phyloP scores from a whole-genome alignment of 306 rosid species.

The Canavalia ensiformis region DNA sequence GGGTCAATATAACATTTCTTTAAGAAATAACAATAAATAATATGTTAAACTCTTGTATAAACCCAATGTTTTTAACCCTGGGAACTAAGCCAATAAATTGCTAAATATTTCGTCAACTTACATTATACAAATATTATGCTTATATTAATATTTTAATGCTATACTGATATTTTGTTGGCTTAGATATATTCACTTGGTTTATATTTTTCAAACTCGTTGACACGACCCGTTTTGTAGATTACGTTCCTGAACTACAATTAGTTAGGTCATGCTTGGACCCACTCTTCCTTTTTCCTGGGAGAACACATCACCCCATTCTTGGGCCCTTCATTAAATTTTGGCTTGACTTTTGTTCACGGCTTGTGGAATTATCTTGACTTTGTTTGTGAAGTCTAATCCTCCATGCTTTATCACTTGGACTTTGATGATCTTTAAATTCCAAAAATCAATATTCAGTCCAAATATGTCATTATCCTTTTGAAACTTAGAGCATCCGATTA shows the following conservation, averaged over 20 bases:
- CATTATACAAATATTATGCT: too few species aligned
- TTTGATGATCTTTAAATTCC: neutral
- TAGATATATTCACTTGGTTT: neutral
- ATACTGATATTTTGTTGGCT: neutral
- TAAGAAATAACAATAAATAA: neutral
- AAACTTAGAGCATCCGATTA: neutral
- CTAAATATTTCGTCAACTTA: neutral
- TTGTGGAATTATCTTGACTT: constrained; percentile 6
- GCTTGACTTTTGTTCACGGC: constrained; percentile 9
- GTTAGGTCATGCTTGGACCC: neutral
- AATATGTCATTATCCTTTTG: neutral
- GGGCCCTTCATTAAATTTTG: constrained; percentile 43
- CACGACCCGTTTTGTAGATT: neutral
- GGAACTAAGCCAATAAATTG: neutral
- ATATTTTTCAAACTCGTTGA: neutral
- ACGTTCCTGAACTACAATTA: neutral
- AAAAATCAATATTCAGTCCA: neutral
- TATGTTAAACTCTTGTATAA: neutral
- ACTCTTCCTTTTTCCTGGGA: constrained; percentile 34
- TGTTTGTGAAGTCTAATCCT: neutral
- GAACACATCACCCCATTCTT: constrained; percentile 10
- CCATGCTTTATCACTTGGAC: constrained; percentile 10
- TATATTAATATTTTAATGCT: too few species aligned
- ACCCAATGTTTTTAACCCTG: neutral
- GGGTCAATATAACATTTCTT: neutral